Evolutionary conservation across 2,329 filamentous ascomycete genomes (phyloP), one percentile per base, ranked within the genome.

Genomic region (Fusarium cicatricum): DNA sequence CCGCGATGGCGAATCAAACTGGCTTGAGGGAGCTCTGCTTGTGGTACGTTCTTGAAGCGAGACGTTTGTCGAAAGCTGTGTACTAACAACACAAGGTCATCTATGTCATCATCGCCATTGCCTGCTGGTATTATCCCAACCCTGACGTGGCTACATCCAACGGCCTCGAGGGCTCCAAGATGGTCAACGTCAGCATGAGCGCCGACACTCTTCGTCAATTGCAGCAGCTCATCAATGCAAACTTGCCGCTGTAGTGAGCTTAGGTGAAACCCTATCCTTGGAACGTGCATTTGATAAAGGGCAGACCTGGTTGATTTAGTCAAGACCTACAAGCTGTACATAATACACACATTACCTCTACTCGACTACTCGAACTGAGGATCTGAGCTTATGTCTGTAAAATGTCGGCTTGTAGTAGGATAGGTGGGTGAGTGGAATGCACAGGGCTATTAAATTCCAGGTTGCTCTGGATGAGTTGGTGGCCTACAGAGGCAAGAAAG

Each of bases 1-100:
- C 36, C 81, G 89, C 17, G 90, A 92, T 64, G 84, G 86, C 41
- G 89, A 90, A 73, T 89, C 85, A 23, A 92, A 92, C 69, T 92
- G 90, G 70, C 80, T 92, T 2, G 90, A 92, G 70, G 90, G 90
- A 2, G 82, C 81, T 11, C 79, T 92, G 11, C 87, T 88, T 60
- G 85, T 92, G 33, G 80, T 89, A 58, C 43, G 70, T 63, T 5
- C 10, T 3, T 7, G 29, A 26, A 26, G 11, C 14, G 3, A 14
- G 9, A 8, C 0, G 4, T 4, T 12, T 0, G 2, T 8, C 3
- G 9, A 11, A 19, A 1, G 14, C 2, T 1, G 0, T 10, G 1
- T 14, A 2, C 58, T 69, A 26, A 69, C 17, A 2, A 1, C 3
- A 4, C 4, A 8, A 74, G 72, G 58, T 74, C 26, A 71, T 79